A percentile compares a stretch with the other conserved stretches of the same genome.
These are phyloP conservation scores for Gymnopus androsaceus DNA, from an alignment of 1,284 basidiomycete genomes.

Conservation along the genomic window DNA sequence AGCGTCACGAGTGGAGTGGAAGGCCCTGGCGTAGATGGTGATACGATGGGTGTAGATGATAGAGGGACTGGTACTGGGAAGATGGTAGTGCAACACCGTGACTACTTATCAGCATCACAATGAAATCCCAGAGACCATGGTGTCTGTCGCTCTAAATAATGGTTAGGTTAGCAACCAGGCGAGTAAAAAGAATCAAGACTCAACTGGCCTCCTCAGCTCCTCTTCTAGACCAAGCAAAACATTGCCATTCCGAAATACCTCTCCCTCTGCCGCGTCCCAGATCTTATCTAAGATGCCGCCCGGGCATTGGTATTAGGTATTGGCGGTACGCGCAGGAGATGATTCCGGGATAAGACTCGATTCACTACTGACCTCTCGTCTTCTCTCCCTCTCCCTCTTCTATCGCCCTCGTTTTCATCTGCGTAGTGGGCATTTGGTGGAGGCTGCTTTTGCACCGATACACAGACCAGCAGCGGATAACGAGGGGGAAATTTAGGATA, in stretches of 20 bases:
- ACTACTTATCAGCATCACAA: slow-evolving; percentile 51
- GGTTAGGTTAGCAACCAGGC: slow-evolving; percentile 11
- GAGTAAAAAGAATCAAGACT: no score
- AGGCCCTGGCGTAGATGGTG: neutral
- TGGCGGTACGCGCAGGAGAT: neutral
- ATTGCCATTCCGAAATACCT: slow-evolving; percentile 88
- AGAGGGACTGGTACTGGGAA: no score
- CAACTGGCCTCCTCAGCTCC: slow-evolving; percentile 78
- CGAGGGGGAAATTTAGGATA: no score
- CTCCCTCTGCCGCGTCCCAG: slow-evolving; percentile 87
- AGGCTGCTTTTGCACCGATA: no score
- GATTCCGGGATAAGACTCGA: neutral
- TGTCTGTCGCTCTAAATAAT: slow-evolving; percentile 55
- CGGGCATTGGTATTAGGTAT: neutral
- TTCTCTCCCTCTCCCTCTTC: slow-evolving; percentile 3
- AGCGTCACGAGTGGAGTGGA: neutral
- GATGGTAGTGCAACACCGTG: slow-evolving; percentile 32
- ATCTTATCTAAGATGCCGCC: slow-evolving; percentile 58
- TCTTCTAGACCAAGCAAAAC: slow-evolving; percentile 80
- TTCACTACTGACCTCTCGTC: neutral
- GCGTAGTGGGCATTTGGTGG: no score
- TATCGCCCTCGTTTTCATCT: slow-evolving; percentile 1
- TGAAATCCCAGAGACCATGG: slow-evolving; percentile 44
- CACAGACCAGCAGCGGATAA: no score
- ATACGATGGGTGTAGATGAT: neutral